Conservation (phyloP, 805 yeast genomes). For the Lipomyces chichibuensis region DNA sequence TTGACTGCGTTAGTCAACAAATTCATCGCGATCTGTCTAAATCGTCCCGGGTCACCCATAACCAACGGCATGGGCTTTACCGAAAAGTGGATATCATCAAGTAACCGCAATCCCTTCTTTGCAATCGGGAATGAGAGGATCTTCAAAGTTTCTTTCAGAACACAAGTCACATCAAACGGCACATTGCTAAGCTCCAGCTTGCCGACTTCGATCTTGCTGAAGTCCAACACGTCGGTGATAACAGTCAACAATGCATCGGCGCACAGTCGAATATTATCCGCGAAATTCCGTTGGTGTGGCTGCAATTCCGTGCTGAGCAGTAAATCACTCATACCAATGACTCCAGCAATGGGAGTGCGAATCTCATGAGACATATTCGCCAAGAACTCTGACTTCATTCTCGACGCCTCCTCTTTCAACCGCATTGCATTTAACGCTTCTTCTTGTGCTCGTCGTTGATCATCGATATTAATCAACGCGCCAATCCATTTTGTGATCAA, state of each 20-base stretch:
- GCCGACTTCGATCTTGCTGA: conserved; percentile 60
- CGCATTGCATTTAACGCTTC: conserved; percentile 35
- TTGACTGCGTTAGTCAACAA: conserved; percentile 59
- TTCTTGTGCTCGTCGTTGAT: conserved; percentile 36
- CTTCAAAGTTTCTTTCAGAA: conserved; percentile 52
- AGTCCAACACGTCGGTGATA: conserved; percentile 58
- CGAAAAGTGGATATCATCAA: conserved; percentile 49
- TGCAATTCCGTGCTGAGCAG: conserved; percentile 53
- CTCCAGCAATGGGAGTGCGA: conserved; percentile 59
- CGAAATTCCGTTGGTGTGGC: conserved; percentile 54
- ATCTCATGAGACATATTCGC: conserved; percentile 63
- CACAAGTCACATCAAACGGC: conserved; percentile 53
- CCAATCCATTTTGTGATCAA: conserved; percentile 35
- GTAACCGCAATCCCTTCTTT: conserved; percentile 51
- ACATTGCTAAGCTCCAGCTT: conserved; percentile 51
- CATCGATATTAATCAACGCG: conserved; percentile 35
- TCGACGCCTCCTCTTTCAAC: conserved; percentile 34
- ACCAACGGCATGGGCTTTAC: conserved; percentile 43
- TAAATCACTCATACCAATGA: conserved; percentile 54
- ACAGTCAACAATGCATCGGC: conserved; percentile 57
- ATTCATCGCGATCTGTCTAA: conserved; percentile 56
- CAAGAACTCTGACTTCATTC: conserved; percentile 53
- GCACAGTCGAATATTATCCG: conserved; percentile 55
- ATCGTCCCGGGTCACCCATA: conserved; percentile 55
- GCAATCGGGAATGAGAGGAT: conserved; percentile 55